Evolutionary conservation across 2,329 filamentous ascomycete genomes (phyloP).

Genomic region (Bimuria novae-zelandiae): DNA sequence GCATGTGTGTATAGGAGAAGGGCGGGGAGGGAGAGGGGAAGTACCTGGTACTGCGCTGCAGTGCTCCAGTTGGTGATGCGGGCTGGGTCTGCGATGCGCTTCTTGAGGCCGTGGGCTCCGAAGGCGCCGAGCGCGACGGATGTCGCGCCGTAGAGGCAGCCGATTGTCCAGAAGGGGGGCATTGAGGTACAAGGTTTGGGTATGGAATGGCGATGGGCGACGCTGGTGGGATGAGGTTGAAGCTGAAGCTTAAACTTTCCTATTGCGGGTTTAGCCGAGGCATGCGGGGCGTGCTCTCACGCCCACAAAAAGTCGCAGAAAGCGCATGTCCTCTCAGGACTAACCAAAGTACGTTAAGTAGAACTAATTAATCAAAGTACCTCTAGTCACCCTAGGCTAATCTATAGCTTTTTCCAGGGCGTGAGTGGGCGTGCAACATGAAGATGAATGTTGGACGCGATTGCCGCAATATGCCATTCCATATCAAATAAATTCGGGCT

Average conservation of each 20-base stretch:
- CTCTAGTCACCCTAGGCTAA: too few relatives aligned
- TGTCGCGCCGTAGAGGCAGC: constrained; percentile 65
- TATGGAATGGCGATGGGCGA: not conserved
- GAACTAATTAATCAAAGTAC: too few relatives aligned
- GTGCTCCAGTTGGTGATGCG: constrained; percentile 66
- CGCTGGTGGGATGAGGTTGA: constrained; percentile 16
- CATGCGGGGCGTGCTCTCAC: too few relatives aligned
- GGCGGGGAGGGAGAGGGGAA: not conserved
- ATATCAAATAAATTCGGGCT: not conserved
- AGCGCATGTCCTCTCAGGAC: too few relatives aligned
- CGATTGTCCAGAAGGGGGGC: constrained; percentile 63
- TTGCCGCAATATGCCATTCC: too few relatives aligned
- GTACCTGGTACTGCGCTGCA: constrained; percentile 70
- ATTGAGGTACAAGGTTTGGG: constrained; percentile 20
- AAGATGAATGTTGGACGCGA: not conserved
- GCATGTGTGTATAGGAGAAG: too few relatives aligned
- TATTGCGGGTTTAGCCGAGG: too few relatives aligned
- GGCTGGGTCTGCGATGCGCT: constrained; percentile 61
- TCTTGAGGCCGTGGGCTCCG: constrained; percentile 69
- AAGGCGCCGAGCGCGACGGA: constrained; percentile 68
- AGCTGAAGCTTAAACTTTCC: constrained; percentile 24
- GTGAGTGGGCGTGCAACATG: too few relatives aligned
- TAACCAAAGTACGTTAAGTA: too few relatives aligned
- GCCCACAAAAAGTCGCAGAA: too few relatives aligned
- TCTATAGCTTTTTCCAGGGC: too few relatives aligned